Conservation (phyloP, 2,329 filamentous ascomycete genomes). For the Cytospora piceicola region DNA sequence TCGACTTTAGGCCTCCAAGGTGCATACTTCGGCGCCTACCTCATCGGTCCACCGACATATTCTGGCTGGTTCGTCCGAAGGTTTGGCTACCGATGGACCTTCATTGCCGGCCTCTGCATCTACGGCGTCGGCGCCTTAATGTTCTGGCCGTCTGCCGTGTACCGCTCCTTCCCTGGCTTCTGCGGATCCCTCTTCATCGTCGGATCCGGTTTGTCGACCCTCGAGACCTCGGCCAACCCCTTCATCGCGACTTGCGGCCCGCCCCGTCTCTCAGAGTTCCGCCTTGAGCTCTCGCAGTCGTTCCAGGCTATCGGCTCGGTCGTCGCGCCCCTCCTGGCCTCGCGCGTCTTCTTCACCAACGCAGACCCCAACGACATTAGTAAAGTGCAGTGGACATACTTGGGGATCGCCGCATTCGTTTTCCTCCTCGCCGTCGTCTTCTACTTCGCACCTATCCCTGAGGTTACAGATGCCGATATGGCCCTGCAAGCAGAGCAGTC, state of each 20-base stretch:
- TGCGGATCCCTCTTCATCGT: constrained; percentile 72
- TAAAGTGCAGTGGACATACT: constrained; percentile 75
- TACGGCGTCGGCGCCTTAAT: constrained; percentile 62
- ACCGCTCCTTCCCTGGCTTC: constrained; percentile 72
- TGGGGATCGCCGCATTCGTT: constrained; percentile 72
- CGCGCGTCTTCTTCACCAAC: constrained; percentile 70
- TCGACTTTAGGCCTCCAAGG: constrained; percentile 32
- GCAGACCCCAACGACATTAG: constrained; percentile 58
- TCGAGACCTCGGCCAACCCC: constrained; percentile 76
- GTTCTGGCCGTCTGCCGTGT: constrained; percentile 58
- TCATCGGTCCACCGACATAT: constrained; percentile 66
- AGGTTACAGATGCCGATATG: constrained; percentile 72
- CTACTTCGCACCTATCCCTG: constrained; percentile 67
- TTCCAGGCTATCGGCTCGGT: constrained; percentile 75
- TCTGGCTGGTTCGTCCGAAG: constrained; percentile 66
- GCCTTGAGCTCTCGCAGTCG: constrained; percentile 74
- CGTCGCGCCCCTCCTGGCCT: constrained; percentile 70
- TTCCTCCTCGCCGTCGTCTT: constrained; percentile 66
- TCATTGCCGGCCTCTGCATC: constrained; percentile 66
- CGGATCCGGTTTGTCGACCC: constrained; percentile 69
- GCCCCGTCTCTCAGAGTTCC: constrained; percentile 69
- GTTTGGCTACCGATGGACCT: constrained; percentile 65
- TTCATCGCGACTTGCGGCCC: constrained; percentile 63
- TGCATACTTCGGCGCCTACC: constrained; percentile 50
- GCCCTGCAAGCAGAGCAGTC: constrained; percentile 57